Evolutionary conservation across 1,284 basidiomycete genomes (phyloP).

Genomic region (Coniferiporia weirii): DNA sequence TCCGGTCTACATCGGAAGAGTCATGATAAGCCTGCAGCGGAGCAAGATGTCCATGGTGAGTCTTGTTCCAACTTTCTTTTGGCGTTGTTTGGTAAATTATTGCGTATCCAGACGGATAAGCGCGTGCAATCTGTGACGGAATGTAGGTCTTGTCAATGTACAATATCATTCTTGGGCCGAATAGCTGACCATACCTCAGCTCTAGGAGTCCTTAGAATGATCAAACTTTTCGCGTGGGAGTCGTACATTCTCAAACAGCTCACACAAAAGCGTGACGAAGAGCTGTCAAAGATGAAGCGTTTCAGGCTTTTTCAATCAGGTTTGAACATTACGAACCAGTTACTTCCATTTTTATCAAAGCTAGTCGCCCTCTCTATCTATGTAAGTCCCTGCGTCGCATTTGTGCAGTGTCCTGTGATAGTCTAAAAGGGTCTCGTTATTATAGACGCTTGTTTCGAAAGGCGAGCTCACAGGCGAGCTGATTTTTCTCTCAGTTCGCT

Average conservation of each 20-base stretch:
- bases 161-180: background rate
- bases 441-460: conserved; percentile 10
- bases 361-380: conserved; percentile 4
- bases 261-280: conserved; percentile 30
- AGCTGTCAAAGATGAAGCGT: background rate
- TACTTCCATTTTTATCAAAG: conserved; percentile 12
- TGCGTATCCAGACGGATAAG: conserved; percentile 28
- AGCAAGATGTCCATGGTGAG: conserved; percentile 22
- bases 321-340: conserved; percentile 8
- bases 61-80: background rate
- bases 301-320: background rate
- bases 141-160: conserved; percentile 19
- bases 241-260: conserved; percentile 39
- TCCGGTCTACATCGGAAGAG: conserved; percentile 24
- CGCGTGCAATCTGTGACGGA: conserved; percentile 37
- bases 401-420: background rate
- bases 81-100: background rate
- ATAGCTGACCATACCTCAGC: conserved; percentile 11
- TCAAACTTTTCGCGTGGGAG: conserved; percentile 64
- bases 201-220: conserved; percentile 34
- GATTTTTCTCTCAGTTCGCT: background rate
- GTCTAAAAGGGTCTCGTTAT: background rate
- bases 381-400: background rate
- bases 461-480: conserved; percentile 6
- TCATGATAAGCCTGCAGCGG: conserved; percentile 21